Conservation (phyloP, 2,329 filamentous ascomycete genomes). For the Ophiostoma australiae region DNA sequence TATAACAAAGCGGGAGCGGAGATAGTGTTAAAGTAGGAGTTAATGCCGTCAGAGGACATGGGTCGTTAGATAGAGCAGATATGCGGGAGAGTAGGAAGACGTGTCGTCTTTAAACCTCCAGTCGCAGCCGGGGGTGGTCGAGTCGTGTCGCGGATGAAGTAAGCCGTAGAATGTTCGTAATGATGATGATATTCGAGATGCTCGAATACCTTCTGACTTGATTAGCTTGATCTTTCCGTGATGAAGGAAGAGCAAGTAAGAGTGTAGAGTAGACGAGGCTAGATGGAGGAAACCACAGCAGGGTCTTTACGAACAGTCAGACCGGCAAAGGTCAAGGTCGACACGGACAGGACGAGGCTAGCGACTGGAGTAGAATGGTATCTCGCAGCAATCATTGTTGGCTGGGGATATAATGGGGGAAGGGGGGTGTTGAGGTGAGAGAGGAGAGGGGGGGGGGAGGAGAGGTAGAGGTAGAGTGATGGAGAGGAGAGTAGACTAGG, state of each 20-base stretch:
- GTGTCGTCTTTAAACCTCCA: slow-evolving; percentile 22
- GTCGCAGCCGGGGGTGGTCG: slow-evolving; percentile 28
- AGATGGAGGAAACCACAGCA: slow-evolving; percentile 37
- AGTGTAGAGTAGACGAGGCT: slow-evolving; percentile 32
- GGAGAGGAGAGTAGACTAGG: slow-evolving; percentile 11
- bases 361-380: slow-evolving; percentile 54
- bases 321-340: slow-evolving; percentile 41
- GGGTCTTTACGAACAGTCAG: slow-evolving; percentile 51
- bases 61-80: slow-evolving; percentile 29
- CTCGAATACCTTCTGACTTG: neutral
- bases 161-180: slow-evolving; percentile 27
- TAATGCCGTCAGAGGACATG: slow-evolving; percentile 23
- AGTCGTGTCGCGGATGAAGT: slow-evolving; percentile 25
- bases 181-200: slow-evolving; percentile 5
- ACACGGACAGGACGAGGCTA: slow-evolving; percentile 52
- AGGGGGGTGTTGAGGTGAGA: neutral
- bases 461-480: slow-evolving; percentile 9
- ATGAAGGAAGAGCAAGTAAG: slow-evolving; percentile 20
- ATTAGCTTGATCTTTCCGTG: slow-evolving; percentile 31
- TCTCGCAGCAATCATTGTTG: slow-evolving; percentile 57
- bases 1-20: slow-evolving; percentile 1
- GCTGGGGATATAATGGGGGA: slow-evolving; percentile 28
- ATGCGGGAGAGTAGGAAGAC: slow-evolving; percentile 16
- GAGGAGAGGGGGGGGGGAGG: slow-evolving; percentile 21
- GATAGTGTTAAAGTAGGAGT: neutral